phyloP scores from a whole-genome alignment of 331 rosid genomes.

The Spiraea crenata region DNA sequence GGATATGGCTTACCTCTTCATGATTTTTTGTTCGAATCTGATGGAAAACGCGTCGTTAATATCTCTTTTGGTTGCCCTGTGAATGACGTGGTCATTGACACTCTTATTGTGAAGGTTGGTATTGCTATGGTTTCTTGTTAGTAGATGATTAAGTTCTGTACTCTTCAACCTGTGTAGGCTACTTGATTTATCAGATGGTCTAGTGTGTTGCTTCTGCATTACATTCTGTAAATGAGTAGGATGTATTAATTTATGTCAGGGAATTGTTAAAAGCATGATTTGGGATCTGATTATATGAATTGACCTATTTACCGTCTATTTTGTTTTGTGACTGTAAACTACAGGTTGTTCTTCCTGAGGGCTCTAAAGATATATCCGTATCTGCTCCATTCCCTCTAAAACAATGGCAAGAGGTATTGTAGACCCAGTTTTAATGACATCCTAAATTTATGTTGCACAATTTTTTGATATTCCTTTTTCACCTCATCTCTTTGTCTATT shows the following conservation, averaged over 20 bases:
- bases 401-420: constrained; percentile 71
- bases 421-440: constrained; percentile 9
- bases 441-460: constrained; percentile 19
- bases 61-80: constrained; percentile 78
- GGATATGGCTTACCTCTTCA: constrained; percentile 91
- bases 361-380: constrained; percentile 67
- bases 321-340: constrained; percentile 28
- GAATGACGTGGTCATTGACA: constrained; percentile 71
- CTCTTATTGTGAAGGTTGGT: constrained; percentile 71
- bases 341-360: constrained; percentile 99
- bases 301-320: neutral
- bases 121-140: constrained; percentile 13
- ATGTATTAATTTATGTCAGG: neutral
- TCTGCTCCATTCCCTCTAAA: constrained; percentile 77
- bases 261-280: constrained; percentile 18
- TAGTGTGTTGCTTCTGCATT: constrained; percentile 1
- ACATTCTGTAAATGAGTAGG: constrained; percentile 7
- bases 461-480: constrained; percentile 19
- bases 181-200: neutral
- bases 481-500: constrained; percentile 3
- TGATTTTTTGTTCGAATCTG: constrained; percentile 68
- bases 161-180: neutral
- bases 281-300: constrained; percentile 5
- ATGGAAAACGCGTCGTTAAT: constrained; percentile 79
- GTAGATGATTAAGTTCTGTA: neutral